Evolutionary conservation across 768 basidiomycete genomes (phyloP).

Genomic region (Mycena kentingensis): DNA sequence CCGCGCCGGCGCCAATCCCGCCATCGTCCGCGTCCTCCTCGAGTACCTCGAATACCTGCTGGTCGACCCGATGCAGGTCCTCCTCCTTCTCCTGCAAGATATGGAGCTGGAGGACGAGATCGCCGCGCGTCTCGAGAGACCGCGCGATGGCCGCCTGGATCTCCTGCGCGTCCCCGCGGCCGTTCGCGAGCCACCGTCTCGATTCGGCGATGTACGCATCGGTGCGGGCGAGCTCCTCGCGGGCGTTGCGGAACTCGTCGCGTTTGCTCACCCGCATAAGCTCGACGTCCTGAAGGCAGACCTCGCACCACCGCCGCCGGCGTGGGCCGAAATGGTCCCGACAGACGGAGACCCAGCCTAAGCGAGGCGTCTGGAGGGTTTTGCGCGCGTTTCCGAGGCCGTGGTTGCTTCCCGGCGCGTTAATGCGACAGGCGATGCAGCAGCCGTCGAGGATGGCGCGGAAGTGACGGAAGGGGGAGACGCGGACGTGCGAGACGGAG

Average conservation of each 20-base stretch:
- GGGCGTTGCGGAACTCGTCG: background rate
- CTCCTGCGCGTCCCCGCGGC: conserved; percentile 2
- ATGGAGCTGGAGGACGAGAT: background rate
- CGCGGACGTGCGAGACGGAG: conserved; percentile 37
- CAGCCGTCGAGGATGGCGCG: conserved; percentile 54
- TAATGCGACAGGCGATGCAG: conserved; percentile 73
- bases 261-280: conserved; percentile 33
- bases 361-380: conserved; percentile 36
- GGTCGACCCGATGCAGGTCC: conserved; percentile 9
- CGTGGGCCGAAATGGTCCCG: conserved; percentile 62
- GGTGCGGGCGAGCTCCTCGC: conserved; percentile 6
- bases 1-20: conserved; percentile 47
- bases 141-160: background rate
- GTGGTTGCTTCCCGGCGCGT: conserved; percentile 49
- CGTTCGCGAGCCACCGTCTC: background rate
- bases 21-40: conserved; percentile 75
- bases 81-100: conserved; percentile 22
- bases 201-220: background rate
- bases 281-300: conserved; percentile 69
- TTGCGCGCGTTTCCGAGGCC: conserved; percentile 54
- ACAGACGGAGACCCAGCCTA: conserved; percentile 56
- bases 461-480: conserved; percentile 62
- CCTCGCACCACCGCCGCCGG: conserved; percentile 54
- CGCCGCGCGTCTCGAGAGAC: background rate
- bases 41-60: conserved; percentile 40